phyloP scores from a whole-genome alignment of 176 grass and related monocot genomes.

The Poa pratensis region DNA sequence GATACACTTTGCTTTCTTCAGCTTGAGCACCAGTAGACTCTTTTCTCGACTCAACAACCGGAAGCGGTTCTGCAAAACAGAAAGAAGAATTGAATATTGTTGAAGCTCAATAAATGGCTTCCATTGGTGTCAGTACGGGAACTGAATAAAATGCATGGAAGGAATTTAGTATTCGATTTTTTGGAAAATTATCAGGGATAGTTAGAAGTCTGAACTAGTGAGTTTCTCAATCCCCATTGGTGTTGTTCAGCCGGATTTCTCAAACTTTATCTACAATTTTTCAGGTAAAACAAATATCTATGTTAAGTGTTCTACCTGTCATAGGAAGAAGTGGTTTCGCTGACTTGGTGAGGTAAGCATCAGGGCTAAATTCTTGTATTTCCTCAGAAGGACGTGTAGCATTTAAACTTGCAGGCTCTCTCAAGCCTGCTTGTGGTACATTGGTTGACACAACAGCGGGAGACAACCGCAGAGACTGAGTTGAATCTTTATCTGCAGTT shows the following conservation, averaged over 20 bases:
- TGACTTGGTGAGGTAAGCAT: not conserved
- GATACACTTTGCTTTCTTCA: too few species aligned
- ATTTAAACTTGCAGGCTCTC: not conserved
- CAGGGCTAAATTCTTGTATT: not conserved
- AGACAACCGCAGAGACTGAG: not conserved
- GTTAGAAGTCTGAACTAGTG: too few species aligned
- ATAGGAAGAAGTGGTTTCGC: not conserved
- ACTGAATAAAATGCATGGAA: too few species aligned
- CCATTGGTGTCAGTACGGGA: too few species aligned
- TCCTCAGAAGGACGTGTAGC: not conserved
- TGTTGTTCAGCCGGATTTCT: not conserved
- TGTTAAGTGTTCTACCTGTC: not conserved
- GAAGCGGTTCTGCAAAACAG: slow-evolving; percentile 13
- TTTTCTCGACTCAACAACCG: not conserved
- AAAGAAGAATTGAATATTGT: not conserved
- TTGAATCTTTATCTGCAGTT: not conserved
- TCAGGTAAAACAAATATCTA: not conserved
- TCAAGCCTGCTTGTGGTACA: not conserved
- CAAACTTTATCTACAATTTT: not conserved
- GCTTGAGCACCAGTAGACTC: not conserved
- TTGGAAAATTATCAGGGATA: too few species aligned
- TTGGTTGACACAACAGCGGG: not conserved
- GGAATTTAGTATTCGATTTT: too few species aligned
- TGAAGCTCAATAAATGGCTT: not conserved
- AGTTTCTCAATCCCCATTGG: too few species aligned